phyloP scores from a whole-genome alignment of 768 basidiomycete genomes.

The Lanmaoa pseudosensibilis region DNA sequence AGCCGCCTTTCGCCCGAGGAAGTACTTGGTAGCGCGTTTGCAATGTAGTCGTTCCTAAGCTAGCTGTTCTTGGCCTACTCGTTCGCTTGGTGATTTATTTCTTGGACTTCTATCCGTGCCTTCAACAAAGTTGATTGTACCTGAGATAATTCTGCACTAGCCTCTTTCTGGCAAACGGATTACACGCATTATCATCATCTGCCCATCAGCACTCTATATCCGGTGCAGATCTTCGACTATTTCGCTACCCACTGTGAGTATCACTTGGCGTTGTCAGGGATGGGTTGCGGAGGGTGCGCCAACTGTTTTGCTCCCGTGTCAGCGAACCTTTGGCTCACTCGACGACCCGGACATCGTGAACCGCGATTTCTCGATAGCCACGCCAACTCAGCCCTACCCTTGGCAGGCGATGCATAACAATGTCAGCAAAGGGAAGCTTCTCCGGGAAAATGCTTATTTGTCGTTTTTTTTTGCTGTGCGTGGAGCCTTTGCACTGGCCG shows the following conservation, averaged over 20 bases:
- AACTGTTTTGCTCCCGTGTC: background rate
- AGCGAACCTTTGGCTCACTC: background rate
- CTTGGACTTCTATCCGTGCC: constrained; percentile 8
- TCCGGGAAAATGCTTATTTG: background rate
- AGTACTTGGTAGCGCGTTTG: background rate
- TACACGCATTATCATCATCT: background rate
- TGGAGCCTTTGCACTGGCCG: background rate
- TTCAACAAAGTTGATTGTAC: background rate
- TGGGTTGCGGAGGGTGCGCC: background rate
- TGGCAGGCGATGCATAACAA: background rate
- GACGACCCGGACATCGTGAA: background rate
- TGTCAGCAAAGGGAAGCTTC: background rate
- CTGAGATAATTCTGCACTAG: background rate
- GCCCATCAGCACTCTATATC: background rate
- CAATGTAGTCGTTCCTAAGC: background rate
- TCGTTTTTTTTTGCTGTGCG: background rate
- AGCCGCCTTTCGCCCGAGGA: constrained; percentile 11
- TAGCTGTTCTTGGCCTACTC: background rate
- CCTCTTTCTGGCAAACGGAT: background rate
- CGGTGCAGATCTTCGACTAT: background rate
- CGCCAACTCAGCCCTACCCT: background rate
- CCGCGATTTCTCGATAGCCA: background rate
- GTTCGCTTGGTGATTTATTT: background rate
- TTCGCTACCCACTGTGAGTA: background rate
- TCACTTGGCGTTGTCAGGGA: background rate